These are phyloP conservation scores for Coccomyxa subellipsoidea DNA, from an alignment of 163 green algal species.

Conservation along the genomic window DNA sequence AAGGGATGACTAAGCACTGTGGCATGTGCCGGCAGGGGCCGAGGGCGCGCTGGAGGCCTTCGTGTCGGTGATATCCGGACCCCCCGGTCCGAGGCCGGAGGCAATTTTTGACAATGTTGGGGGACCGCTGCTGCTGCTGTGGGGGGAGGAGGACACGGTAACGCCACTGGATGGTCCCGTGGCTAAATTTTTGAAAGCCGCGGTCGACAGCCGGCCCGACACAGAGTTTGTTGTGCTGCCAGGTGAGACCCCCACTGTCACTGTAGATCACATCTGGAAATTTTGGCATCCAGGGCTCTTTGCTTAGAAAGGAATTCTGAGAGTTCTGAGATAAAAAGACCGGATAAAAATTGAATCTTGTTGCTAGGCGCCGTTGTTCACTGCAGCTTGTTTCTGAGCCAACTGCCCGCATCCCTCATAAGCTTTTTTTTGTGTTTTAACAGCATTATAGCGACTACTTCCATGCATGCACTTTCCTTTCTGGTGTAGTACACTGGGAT, in stretches of 20 bases:
- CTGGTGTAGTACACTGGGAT: background rate
- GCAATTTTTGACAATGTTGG: constrained; percentile 42
- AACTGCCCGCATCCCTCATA: too few species aligned
- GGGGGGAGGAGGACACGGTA: constrained; percentile 28
- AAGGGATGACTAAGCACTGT: too few species aligned
- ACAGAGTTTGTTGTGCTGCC: background rate
- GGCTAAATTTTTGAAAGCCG: background rate
- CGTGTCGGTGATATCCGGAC: constrained; percentile 16
- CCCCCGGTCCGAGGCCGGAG: constrained; percentile 40
- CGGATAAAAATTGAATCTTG: too few species aligned
- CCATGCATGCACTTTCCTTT: background rate
- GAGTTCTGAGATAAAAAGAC: too few species aligned
- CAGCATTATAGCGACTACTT: background rate
- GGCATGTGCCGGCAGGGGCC: too few species aligned
- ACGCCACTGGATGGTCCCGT: constrained; percentile 4
- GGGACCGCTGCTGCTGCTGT: constrained; percentile 65
- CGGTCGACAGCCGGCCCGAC: background rate
- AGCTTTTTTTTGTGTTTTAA: background rate
- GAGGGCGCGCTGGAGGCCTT: constrained; percentile 11
- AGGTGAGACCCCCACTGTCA: background rate
- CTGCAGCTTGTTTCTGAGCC: too few species aligned
- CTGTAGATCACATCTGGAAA: background rate
- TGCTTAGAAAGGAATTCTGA: too few species aligned
- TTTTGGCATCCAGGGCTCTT: too few species aligned
- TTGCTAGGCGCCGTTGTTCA: too few species aligned